These are phyloP conservation scores for Pythium sp. DNA, from an alignment of 352 stramenopile species.

Conservation along the genomic window DNA sequence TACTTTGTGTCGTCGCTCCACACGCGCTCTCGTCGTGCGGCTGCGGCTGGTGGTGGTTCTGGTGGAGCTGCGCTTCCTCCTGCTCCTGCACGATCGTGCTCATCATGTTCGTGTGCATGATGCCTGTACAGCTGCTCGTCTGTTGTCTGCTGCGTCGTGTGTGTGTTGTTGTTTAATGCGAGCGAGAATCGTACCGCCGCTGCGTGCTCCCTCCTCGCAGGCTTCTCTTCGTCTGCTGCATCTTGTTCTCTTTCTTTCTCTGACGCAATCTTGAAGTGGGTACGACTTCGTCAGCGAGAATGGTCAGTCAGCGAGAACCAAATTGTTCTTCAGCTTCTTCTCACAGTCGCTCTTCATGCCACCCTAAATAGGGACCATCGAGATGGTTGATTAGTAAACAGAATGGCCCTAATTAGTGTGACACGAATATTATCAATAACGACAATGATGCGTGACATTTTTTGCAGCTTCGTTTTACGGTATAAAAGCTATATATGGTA, in stretches of 20 bases:
- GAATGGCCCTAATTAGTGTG: background rate
- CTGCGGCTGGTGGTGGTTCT: conserved; percentile 3
- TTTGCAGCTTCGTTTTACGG: too few relatives aligned
- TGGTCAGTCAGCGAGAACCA: background rate
- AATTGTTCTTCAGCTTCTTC: background rate
- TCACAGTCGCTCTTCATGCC: background rate
- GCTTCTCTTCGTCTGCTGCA: conserved; percentile 9
- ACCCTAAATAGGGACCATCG: background rate
- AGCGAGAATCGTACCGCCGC: background rate
- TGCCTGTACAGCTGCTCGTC: background rate
- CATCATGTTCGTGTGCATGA: conserved; percentile 5
- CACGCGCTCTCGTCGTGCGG: background rate
- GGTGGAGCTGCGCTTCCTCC: background rate
- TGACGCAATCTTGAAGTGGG: conserved; percentile 14
- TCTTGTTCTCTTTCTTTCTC: conserved; percentile 3
- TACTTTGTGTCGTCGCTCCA: background rate
- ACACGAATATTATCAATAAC: too few relatives aligned
- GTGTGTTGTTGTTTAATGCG: background rate
- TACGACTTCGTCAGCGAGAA: background rate
- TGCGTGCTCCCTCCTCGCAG: background rate
- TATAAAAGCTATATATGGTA: too few relatives aligned
- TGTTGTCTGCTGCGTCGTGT: background rate
- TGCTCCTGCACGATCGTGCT: conserved; percentile 15
- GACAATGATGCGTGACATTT: too few relatives aligned
- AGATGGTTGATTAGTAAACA: background rate